Conservation (phyloP, 306 rosid genomes). For the Geum urbanum region DNA sequence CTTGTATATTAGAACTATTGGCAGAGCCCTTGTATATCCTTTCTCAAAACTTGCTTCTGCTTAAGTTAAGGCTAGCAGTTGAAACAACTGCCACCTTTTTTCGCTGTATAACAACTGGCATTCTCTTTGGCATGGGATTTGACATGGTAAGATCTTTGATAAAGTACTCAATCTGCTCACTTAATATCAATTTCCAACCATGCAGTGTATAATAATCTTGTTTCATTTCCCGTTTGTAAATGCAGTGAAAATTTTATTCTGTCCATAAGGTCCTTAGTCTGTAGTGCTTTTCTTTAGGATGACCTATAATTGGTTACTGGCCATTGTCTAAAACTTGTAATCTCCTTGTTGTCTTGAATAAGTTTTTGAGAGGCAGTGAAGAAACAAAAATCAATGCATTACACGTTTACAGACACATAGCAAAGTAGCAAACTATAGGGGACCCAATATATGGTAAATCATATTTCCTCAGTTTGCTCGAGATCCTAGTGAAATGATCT, state of each 20-base stretch:
- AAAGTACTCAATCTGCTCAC: conserved; percentile 16
- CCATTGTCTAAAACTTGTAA: conserved; percentile 1
- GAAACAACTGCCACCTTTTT: conserved; percentile 79
- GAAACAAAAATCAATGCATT: not conserved
- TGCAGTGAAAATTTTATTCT: not conserved
- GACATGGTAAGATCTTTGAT: conserved; percentile 51
- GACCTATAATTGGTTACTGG: not conserved
- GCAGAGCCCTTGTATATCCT: conserved; percentile 90
- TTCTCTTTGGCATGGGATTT: conserved; percentile 55
- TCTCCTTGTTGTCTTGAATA: not conserved
- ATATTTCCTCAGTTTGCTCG: not conserved
- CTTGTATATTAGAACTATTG: conserved; percentile 88
- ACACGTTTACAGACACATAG: not conserved
- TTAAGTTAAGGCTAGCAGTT: conserved; percentile 64
- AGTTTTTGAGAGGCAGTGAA: not conserved
- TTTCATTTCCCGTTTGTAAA: not conserved
- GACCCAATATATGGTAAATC: not conserved
- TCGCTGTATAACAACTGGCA: conserved; percentile 73
- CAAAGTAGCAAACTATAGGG: too few species aligned
- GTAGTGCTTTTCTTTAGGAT: not conserved
- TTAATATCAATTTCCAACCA: not conserved
- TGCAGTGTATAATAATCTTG: not conserved
- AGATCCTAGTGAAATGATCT: not conserved
- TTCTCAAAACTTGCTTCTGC: conserved; percentile 83
- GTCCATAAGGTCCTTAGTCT: not conserved